Percentiles rank a stretch among this genome's conserved stretches.
phyloP scores from a whole-genome alignment of 2,329 filamentous ascomycete genomes.

The Aspergillus japonicus region DNA sequence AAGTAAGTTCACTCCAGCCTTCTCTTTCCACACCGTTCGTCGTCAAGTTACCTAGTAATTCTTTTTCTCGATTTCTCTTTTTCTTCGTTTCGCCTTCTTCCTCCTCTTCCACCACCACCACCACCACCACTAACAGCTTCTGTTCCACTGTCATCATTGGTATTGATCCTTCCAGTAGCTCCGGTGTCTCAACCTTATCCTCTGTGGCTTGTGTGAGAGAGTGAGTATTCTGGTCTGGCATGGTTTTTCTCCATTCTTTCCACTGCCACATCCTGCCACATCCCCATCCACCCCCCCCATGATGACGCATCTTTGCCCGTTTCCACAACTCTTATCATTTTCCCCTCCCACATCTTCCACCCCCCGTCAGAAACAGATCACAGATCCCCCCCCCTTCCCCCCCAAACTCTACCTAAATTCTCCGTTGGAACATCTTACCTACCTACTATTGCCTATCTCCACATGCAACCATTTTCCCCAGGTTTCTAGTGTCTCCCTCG shows the following conservation, averaged over 20 bases:
- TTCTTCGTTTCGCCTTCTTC: constrained; percentile 1
- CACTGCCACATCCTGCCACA: constrained; percentile 4
- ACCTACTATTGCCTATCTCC: constrained; percentile 17
- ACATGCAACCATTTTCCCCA: constrained; percentile 19
- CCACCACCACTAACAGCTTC: no score
- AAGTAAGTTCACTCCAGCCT: not conserved
- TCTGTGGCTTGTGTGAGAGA: not conserved
- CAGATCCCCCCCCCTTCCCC: not conserved
- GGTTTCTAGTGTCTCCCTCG: not conserved
- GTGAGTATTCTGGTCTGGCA: constrained; percentile 4
- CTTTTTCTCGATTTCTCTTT: constrained; percentile 12
- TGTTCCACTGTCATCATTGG: not conserved
- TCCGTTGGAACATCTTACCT: constrained; percentile 21
- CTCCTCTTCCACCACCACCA: not conserved
- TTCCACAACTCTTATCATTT: constrained; percentile 17
- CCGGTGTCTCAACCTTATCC: not conserved
- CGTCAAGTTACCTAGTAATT: no score
- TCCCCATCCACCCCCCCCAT: constrained; percentile 18
- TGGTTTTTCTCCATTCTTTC: constrained; percentile 9
- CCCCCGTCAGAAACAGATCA: not conserved
- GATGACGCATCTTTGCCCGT: constrained; percentile 36
- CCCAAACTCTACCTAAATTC: constrained; percentile 22
- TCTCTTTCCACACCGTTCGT: not conserved
- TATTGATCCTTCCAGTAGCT: not conserved
- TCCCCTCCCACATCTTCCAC: constrained; percentile 8